Conservation (phyloP, 306 rosid species). For the Fragaria iinumae region DNA sequence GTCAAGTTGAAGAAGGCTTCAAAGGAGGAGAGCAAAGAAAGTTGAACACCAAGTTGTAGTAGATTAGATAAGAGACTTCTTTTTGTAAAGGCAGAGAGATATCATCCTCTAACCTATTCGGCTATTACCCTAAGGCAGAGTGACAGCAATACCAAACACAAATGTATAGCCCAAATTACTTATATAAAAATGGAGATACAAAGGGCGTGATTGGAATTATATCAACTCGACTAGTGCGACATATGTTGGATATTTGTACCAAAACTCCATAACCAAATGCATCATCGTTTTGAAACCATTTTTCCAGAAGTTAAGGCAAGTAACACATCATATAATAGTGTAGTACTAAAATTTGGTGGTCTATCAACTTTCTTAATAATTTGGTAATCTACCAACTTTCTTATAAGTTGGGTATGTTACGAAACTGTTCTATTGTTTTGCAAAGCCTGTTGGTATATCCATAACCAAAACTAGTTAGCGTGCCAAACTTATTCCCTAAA, state of each 20-base stretch:
- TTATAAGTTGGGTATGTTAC: background rate
- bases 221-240: background rate
- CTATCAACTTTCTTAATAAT: background rate
- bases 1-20: conserved; percentile 7
- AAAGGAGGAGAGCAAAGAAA: conserved; percentile 3
- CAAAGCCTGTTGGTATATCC: too few relatives aligned
- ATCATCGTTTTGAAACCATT: background rate
- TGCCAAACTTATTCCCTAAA: background rate
- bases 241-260: background rate
- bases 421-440: background rate
- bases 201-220: background rate
- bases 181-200: background rate
- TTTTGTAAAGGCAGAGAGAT: background rate
- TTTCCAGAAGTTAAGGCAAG: background rate
- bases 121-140: background rate
- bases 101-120: background rate
- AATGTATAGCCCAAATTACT: background rate
- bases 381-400: background rate
- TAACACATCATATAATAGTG: background rate
- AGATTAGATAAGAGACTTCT: background rate
- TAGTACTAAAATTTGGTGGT: background rate
- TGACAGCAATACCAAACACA: background rate
- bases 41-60: conserved; percentile 4
- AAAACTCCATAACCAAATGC: background rate
- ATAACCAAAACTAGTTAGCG: background rate